These are phyloP conservation scores for Epichloe sylvatica DNA, from an alignment of 2,329 filamentous ascomycete genomes.

Conservation along the genomic window DNA sequence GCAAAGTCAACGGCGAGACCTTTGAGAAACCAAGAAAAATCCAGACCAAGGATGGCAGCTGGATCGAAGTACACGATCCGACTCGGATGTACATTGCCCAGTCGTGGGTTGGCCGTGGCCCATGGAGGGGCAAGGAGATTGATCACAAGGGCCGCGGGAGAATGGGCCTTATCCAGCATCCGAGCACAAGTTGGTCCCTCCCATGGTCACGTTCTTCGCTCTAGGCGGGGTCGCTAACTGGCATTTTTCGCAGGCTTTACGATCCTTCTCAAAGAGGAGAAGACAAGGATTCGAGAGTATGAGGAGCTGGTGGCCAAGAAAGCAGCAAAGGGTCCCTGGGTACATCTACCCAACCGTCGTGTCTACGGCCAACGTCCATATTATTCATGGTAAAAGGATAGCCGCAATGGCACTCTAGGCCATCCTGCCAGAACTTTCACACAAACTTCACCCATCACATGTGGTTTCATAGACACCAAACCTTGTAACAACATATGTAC, in stretches of 20 bases:
- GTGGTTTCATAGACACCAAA: background rate
- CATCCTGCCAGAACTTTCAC: background rate
- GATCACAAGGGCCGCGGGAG: slow-evolving; percentile 67
- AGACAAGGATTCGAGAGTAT: slow-evolving; percentile 68
- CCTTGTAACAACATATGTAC: slow-evolving; percentile 23
- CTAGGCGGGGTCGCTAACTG: background rate
- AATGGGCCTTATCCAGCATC: slow-evolving; percentile 53
- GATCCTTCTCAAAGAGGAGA: slow-evolving; percentile 83
- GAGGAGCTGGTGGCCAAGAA: slow-evolving; percentile 66
- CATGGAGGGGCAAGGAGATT: slow-evolving; percentile 39
- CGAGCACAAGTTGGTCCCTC: slow-evolving; percentile 54
- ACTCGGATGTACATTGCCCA: slow-evolving; percentile 82
- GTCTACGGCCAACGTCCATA: slow-evolving; percentile 77
- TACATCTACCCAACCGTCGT: slow-evolving; percentile 73
- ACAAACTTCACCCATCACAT: background rate
- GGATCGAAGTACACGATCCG: slow-evolving; percentile 55
- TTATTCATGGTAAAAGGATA: slow-evolving; percentile 64
- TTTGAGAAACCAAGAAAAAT: slow-evolving; percentile 37
- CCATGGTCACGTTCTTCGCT: background rate
- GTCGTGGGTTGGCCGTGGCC: slow-evolving; percentile 78
- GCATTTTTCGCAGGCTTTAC: slow-evolving; percentile 47
- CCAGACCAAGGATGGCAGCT: slow-evolving; percentile 59
- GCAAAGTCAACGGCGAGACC: slow-evolving; percentile 26
- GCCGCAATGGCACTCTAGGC: background rate
- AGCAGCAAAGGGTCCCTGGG: slow-evolving; percentile 65